A percentile compares a stretch with the other conserved stretches of the same genome.
phyloP scores from a whole-genome alignment of 139 green algal species.

The Tetradesmus lagerheimii region DNA sequence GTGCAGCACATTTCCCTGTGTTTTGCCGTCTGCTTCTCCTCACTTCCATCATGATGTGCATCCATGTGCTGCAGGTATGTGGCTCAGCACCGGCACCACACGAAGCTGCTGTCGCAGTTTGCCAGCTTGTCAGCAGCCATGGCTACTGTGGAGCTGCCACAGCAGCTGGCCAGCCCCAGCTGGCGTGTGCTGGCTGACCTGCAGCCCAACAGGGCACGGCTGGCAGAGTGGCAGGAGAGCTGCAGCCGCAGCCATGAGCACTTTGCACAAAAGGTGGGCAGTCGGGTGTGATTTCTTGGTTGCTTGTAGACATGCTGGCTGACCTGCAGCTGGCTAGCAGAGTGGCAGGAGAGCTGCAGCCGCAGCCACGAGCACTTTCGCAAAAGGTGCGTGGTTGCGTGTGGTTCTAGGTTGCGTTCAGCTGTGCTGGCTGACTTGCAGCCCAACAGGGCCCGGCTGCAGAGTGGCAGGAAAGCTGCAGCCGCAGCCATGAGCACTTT shows the following conservation, averaged over 20 bases:
- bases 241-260: conserved; percentile 69
- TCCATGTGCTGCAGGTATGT: conserved; percentile 63
- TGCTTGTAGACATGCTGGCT: too few relatives aligned
- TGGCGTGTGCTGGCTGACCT: conserved; percentile 44
- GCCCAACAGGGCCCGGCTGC: conserved; percentile 61
- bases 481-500: conserved; percentile 57
- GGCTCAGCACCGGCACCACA: conserved; percentile 65
- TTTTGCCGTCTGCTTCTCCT: too few relatives aligned
- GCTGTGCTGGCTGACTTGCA: conserved; percentile 45
- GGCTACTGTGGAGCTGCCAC: conserved; percentile 67
- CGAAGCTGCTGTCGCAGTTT: conserved; percentile 78
- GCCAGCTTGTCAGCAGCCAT: conserved; percentile 80
- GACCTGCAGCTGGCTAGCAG: conserved; percentile 61
- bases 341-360: conserved; percentile 73
- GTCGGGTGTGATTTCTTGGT: too few relatives aligned
- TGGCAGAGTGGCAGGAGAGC: conserved; percentile 74
- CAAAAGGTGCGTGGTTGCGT: too few relatives aligned
- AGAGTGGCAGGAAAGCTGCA: conserved; percentile 74
- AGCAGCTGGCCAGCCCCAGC: conserved; percentile 50
- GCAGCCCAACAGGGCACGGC: conserved; percentile 44
- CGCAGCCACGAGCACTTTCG: conserved; percentile 72
- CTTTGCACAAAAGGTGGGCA: too few relatives aligned
- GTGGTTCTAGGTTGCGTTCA: too few relatives aligned
- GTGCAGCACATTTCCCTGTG: too few relatives aligned
- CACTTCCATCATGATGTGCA: neutral